Evolutionary conservation across 140 eudicot genomes (phyloP).

Genomic region (Anethum foeniculum): DNA sequence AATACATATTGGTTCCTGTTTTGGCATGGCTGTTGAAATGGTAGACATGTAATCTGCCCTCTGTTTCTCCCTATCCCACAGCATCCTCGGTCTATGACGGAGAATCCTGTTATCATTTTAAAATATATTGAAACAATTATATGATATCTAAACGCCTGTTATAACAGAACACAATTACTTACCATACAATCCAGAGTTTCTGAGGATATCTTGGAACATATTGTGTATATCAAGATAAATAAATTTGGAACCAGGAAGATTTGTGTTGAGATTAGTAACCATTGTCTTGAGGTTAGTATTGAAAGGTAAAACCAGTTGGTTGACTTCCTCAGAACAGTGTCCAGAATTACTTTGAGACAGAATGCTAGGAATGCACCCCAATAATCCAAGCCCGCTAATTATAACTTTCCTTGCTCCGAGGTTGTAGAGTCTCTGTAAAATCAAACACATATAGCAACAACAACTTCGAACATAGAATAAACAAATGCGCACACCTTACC

Average conservation of each 20-base stretch:
- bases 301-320: conserved; percentile 64
- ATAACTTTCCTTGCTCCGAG: conserved; percentile 84
- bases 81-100: conserved; percentile 55
- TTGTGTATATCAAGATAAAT: conserved; percentile 49
- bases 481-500: neutral
- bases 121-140: neutral
- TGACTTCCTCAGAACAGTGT: conserved; percentile 61
- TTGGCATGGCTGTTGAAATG: conserved; percentile 67
- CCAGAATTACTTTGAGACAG: conserved; percentile 48
- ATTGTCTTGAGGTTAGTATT: conserved; percentile 59
- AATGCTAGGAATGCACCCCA: conserved; percentile 94
- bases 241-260: conserved; percentile 60
- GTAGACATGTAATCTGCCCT: conserved; percentile 84
- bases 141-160: too few relatives aligned
- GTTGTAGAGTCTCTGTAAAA: conserved; percentile 61
- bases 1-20: conserved; percentile 61
- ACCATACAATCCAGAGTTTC: conserved; percentile 57
- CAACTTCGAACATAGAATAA: too few relatives aligned
- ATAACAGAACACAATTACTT: neutral
- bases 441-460: neutral
- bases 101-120: conserved; percentile 39
- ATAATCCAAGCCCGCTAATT: conserved; percentile 68
- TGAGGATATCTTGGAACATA: conserved; percentile 68
- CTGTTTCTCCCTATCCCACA: conserved; percentile 88
- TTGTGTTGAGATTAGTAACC: conserved; percentile 52